Base-by-base conservation (phyloP, 2,329 filamentous ascomycete genomes). In the Talaromyces pinophilus region DNA sequence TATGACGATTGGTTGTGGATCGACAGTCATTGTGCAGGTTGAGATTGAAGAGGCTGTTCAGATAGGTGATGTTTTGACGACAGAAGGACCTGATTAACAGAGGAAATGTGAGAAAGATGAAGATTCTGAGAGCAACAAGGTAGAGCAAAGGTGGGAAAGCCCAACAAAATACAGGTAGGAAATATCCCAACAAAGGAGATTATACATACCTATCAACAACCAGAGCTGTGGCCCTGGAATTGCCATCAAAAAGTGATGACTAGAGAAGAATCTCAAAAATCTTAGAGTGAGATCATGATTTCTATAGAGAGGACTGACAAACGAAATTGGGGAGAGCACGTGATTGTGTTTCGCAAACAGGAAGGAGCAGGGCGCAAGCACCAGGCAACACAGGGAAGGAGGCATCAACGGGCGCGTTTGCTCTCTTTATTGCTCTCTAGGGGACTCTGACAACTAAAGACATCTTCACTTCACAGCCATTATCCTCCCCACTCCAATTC, bases 341-440 rank as follows among this genome's bases (percentile, higher is more conserved):
- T 57, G 54, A 57, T 40, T 11, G 4, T 40, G 8, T 8, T n/a
- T 57, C 19, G 19, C 5, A 25, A 57, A 57, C 3, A 25, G 54
- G 54, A 57, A 57, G 33, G 54, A 57, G n/a, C 54, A 38, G 54
- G 54, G 54, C 19, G 33, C 33, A 57, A 57, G 33, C 2, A 38
- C 8, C 33, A 35, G 13, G 48, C 22, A 22, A 30, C 10, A 40
- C 5, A 40, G 19, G 54, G 33, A 38, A 40, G 19, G 30, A 55
- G 28, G 10, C n/a, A 22, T 38, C 13, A 10, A 22, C 19, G 5
- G 52, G n/a, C 54, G 11, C n/a, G 2, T 54, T 33, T 54, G 15
- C 5, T n/a, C 28, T 48, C n/a, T 22, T 22, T 48, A 8, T 22
- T 6, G 7, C 48, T 54, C 5, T 54, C 35, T 15, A n/a, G 6